These are phyloP conservation scores for Pelagomonas calceolata DNA, from an alignment of 108 stramenopile species.

Conservation along the genomic window DNA sequence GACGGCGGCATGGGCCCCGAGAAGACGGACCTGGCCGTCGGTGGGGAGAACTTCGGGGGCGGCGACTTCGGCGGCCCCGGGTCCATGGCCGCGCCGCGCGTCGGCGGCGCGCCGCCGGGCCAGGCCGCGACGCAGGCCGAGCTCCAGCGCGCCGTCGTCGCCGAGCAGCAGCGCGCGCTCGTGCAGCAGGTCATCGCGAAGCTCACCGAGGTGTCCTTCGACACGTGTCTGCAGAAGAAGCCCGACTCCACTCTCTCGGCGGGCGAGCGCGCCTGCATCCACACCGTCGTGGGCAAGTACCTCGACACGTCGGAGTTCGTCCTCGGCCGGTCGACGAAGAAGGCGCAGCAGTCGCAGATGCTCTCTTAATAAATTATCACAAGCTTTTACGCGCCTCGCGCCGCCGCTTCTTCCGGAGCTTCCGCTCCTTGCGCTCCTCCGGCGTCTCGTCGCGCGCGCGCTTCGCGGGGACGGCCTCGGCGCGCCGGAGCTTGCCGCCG, in stretches of 20 bases:
- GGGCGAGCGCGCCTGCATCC: slow-evolving; percentile 7
- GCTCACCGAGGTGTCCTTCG: slow-evolving; percentile 15
- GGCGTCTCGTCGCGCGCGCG: neutral
- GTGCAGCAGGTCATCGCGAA: slow-evolving; percentile 5
- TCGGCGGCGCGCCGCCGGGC: no score
- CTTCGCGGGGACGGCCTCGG: neutral
- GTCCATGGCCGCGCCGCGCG: no score
- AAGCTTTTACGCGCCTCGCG: no score
- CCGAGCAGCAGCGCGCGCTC: slow-evolving; percentile 2
- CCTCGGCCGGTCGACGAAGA: slow-evolving; percentile 1
- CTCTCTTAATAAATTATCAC: no score
- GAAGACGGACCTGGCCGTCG: neutral
- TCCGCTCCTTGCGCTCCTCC: neutral
- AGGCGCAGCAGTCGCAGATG: neutral
- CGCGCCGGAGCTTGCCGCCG: slow-evolving; percentile 27
- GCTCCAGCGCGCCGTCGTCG: neutral
- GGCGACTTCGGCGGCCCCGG: no score
- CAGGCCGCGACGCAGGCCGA: neutral
- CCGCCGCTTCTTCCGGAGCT: no score
- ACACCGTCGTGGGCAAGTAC: slow-evolving; percentile 15
- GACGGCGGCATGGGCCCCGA: neutral
- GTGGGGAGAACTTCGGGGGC: neutral
- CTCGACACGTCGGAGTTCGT: slow-evolving; percentile 17
- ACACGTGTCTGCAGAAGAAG: slow-evolving; percentile 10
- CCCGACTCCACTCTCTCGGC: slow-evolving; percentile 1